Percentiles rank a stretch among this genome's conserved stretches.
Evolutionary conservation across 1,284 basidiomycete genomes (phyloP).

Genomic region (Moesziomyces parantarcticus): DNA sequence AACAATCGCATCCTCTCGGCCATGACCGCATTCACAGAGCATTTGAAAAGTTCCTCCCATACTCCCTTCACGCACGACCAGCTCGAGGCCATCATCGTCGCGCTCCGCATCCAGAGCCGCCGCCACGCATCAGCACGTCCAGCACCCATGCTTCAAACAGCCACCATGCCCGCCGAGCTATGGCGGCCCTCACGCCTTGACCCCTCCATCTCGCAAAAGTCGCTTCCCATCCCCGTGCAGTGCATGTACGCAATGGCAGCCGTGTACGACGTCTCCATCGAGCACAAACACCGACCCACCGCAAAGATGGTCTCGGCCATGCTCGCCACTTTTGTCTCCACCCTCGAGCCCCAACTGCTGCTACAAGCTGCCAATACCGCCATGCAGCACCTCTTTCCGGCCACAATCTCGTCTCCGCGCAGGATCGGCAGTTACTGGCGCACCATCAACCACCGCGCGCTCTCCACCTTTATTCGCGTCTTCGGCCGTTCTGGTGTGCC

Average conservation of each 20-base stretch:
- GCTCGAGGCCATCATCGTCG: constrained; percentile 24
- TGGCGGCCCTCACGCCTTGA: constrained; percentile 31
- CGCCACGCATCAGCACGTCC: constrained; percentile 17
- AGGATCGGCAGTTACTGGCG: constrained; percentile 1
- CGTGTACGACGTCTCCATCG: constrained; percentile 34
- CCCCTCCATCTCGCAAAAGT: constrained; percentile 21
- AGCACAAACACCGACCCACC: constrained; percentile 9
- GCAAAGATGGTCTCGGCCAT: constrained; percentile 31
- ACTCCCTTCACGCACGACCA: constrained; percentile 18
- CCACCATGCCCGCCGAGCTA: neutral
- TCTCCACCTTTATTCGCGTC: constrained; percentile 21
- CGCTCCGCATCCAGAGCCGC: constrained; percentile 22
- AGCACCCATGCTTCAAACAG: constrained; percentile 3
- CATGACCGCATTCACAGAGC: constrained; percentile 32
- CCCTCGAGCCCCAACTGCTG: constrained; percentile 12
- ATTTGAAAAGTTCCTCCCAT: constrained; percentile 13
- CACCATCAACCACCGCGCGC: constrained; percentile 15
- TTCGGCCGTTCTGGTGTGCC: constrained; percentile 18
- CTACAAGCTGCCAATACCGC: constrained; percentile 11
- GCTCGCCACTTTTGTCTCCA: constrained; percentile 17
- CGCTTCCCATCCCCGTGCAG: constrained; percentile 30
- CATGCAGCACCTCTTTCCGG: constrained; percentile 8
- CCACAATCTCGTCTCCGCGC: neutral
- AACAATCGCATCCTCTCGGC: constrained; percentile 40
- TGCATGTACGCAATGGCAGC: constrained; percentile 44